Evolutionary conservation across 345 rosid genomes (phyloP).

Genomic region (Eucalyptus cloeziana): DNA sequence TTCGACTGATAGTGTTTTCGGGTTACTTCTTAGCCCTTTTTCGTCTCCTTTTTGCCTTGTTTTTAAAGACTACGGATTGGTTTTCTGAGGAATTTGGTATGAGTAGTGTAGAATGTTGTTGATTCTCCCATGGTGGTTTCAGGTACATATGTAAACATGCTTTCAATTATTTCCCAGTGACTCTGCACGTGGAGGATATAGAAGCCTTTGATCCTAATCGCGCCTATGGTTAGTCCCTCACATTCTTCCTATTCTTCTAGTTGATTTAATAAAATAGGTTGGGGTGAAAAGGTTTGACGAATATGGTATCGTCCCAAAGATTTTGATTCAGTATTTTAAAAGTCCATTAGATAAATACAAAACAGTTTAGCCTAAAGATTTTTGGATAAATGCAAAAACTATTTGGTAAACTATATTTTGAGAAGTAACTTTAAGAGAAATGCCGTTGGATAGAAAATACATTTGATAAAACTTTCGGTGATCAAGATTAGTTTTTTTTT

Average conservation of each 20-base stretch:
- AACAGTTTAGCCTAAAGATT: accelerated
- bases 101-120: neutral
- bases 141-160: constrained; percentile 78
- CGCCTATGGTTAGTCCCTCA: constrained; percentile 37
- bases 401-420: accelerated
- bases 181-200: constrained; percentile 65
- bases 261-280: neutral
- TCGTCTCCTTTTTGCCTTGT: neutral
- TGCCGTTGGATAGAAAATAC: accelerated
- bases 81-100: neutral
- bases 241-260: neutral
- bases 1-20: constrained; percentile 26
- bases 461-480: too few species aligned
- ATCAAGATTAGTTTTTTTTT: too few species aligned
- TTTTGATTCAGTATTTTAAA: too few species aligned
- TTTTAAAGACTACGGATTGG: neutral
- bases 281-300: neutral
- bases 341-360: accelerated
- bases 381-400: too few species aligned
- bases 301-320: neutral
- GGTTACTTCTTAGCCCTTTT: constrained; percentile 4
- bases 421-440: too few species aligned
- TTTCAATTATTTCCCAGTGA: constrained; percentile 57
- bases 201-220: constrained; percentile 51
- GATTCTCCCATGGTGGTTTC: neutral